These are phyloP conservation scores for Lantana camara DNA, from an alignment of 257 asterid genomes.

Conservation along the genomic window DNA sequence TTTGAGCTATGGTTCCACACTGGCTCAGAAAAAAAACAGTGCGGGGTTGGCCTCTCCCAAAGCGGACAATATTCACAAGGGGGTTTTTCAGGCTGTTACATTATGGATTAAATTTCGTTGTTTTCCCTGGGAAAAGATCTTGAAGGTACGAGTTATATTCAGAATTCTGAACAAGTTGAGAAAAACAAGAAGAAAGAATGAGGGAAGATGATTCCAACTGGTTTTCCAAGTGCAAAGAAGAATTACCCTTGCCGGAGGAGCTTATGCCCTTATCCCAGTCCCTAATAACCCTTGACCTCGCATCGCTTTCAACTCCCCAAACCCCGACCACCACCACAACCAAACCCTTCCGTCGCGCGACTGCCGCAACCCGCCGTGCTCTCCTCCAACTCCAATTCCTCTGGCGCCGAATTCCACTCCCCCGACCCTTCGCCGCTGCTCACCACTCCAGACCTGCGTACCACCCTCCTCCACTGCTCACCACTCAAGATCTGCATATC, in stretches of 20 bases:
- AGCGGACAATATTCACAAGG: too few species aligned
- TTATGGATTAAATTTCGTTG: constrained; percentile 31
- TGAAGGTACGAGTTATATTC: constrained; percentile 1
- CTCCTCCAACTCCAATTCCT: constrained; percentile 58
- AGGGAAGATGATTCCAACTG: constrained; percentile 83
- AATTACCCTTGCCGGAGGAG: constrained; percentile 79
- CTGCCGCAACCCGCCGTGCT: constrained; percentile 45
- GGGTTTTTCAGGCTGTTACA: too few species aligned
- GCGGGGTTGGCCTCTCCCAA: too few species aligned
- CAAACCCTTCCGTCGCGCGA: too few species aligned
- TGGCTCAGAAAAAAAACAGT: too few species aligned
- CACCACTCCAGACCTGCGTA: too few species aligned
- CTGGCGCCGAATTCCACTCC: constrained; percentile 67
- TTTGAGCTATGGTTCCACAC: too few species aligned
- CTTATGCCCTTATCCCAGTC: constrained; percentile 76
- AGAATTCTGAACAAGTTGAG: neutral
- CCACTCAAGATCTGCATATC: too few species aligned
- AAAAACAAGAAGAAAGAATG: constrained; percentile 37
- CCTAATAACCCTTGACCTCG: constrained; percentile 77
- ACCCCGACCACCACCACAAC: constrained; percentile 31
- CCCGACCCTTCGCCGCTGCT: constrained; percentile 44
- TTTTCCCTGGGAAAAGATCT: constrained; percentile 29
- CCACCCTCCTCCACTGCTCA: too few species aligned
- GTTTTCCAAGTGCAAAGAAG: constrained; percentile 86
- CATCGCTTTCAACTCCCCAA: constrained; percentile 67